Conservation (phyloP, 768 basidiomycete species). For the Macrolepiota fuliginosa region DNA sequence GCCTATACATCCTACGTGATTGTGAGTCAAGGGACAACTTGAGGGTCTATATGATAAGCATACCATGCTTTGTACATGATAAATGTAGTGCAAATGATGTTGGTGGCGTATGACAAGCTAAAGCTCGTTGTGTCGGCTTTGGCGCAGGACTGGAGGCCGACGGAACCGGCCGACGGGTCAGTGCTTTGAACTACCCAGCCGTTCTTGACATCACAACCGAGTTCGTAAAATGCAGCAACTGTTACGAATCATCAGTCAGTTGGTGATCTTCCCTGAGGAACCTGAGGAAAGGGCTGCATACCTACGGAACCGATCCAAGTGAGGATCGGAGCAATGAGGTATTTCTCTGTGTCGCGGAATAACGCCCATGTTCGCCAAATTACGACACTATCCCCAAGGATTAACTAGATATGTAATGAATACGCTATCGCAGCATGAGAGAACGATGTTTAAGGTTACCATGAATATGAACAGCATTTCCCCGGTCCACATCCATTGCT, state of each 20-base stretch:
- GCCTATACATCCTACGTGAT: constrained; percentile 20
- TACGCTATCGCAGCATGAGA: background rate
- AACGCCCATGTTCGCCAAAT: constrained; percentile 29
- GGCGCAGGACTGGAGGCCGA: constrained; percentile 23
- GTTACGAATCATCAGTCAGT: background rate
- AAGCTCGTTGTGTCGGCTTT: constrained; percentile 27
- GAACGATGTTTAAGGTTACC: constrained; percentile 11
- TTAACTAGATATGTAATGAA: constrained; percentile 16
- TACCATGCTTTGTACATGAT: constrained; percentile 27
- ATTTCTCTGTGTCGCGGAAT: constrained; percentile 17
- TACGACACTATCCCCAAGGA: constrained; percentile 28
- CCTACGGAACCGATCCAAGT: constrained; percentile 27
- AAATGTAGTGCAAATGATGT: constrained; percentile 27
- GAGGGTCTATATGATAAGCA: background rate
- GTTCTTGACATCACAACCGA: constrained; percentile 26
- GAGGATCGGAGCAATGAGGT: constrained; percentile 19
- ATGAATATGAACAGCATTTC: constrained; percentile 30
- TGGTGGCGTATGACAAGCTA: constrained; percentile 27
- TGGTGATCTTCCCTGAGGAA: background rate
- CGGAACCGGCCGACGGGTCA: constrained; percentile 22
- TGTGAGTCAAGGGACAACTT: background rate
- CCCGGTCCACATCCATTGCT: constrained; percentile 26
- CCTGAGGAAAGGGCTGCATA: constrained; percentile 11
- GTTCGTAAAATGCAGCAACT: constrained; percentile 28
- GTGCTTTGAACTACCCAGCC: constrained; percentile 23